Conservation (phyloP, 805 yeast species). For the baker's yeast (Saccharomyces cerevisiae) region DNA sequence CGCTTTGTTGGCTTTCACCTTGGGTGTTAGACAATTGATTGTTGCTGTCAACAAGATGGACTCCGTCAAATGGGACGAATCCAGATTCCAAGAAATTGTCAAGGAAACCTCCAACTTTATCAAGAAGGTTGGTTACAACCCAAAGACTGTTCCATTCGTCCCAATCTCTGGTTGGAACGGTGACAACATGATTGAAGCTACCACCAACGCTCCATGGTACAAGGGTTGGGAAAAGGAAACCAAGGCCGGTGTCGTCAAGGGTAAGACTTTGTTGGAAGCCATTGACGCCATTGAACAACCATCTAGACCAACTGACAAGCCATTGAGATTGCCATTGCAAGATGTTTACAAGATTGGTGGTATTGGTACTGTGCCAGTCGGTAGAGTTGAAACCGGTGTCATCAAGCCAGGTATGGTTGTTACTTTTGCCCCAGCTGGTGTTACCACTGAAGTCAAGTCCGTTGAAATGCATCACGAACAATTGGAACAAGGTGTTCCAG, state of each 20-base stretch:
- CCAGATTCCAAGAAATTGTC: constrained; percentile 68
- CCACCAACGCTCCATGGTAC: constrained; percentile 80
- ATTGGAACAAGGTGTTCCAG: constrained; percentile 73
- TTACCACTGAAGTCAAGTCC: constrained; percentile 83
- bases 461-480: constrained; percentile 85
- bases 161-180: constrained; percentile 92
- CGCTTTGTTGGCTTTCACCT: constrained; percentile 82
- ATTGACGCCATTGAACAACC: constrained; percentile 79
- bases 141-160: constrained; percentile 76
- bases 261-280: constrained; percentile 79
- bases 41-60: constrained; percentile 95
- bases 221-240: constrained; percentile 79
- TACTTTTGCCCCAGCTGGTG: constrained; percentile 84
- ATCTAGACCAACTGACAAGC: constrained; percentile 73
- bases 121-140: constrained; percentile 80
- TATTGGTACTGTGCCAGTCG: constrained; percentile 88
- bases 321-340: constrained; percentile 82
- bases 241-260: constrained; percentile 61
- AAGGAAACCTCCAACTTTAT: constrained; percentile 74
- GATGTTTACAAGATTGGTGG: constrained; percentile 93
- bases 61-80: constrained; percentile 80
- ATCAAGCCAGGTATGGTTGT: constrained; percentile 90
- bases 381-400: constrained; percentile 88
- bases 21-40: constrained; percentile 80
- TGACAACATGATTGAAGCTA: constrained; percentile 84